Percentiles rank a stretch among this genome's conserved stretches.
Evolutionary conservation across 495 filamentous ascomycete species (phyloP).

Genomic region (Talaromyces ruber): DNA sequence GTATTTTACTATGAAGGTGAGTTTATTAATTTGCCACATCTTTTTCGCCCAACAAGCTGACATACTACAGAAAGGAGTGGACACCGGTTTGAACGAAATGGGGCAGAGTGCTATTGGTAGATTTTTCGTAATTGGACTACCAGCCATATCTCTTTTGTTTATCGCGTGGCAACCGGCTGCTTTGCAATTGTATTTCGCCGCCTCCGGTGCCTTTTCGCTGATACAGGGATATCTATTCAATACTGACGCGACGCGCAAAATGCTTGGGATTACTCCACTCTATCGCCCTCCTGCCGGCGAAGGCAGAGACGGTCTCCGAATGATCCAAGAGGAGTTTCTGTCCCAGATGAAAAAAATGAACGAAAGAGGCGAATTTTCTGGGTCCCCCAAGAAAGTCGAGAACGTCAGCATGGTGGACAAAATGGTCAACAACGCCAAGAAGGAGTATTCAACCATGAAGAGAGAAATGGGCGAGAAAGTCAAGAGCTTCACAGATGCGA

Average conservation of each 20-base stretch:
- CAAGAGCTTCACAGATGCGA: conserved; percentile 10
- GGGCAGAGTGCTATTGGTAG: conserved; percentile 27
- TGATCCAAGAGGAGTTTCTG: conserved; percentile 14
- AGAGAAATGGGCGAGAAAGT: conserved; percentile 14
- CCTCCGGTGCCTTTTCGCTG: conserved; percentile 45
- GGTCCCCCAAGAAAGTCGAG: background rate
- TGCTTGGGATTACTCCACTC: background rate
- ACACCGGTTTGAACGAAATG: conserved; percentile 28
- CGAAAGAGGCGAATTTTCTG: background rate
- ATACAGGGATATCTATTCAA: conserved; percentile 48
- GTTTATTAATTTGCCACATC: too few relatives aligned
- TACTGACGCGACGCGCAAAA: conserved; percentile 5
- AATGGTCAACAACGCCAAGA: conserved; percentile 13
- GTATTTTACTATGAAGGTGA: conserved; percentile 49
- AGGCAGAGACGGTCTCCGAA: conserved; percentile 12
- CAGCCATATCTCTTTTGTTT: conserved; percentile 51
- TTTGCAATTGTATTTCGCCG: conserved; percentile 64
- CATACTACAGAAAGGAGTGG: conserved; percentile 41
- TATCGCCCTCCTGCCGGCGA: background rate
- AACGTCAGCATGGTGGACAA: conserved; percentile 20
- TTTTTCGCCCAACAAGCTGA: conserved; percentile 4
- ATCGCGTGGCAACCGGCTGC: conserved; percentile 57
- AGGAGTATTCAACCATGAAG: conserved; percentile 7
- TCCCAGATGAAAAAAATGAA: conserved; percentile 4
- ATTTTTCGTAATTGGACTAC: conserved; percentile 47